Evolutionary conservation across 352 stramenopile species (phyloP), one percentile per base, ranked within the genome.

Genomic region (Pythium brachiatum): DNA sequence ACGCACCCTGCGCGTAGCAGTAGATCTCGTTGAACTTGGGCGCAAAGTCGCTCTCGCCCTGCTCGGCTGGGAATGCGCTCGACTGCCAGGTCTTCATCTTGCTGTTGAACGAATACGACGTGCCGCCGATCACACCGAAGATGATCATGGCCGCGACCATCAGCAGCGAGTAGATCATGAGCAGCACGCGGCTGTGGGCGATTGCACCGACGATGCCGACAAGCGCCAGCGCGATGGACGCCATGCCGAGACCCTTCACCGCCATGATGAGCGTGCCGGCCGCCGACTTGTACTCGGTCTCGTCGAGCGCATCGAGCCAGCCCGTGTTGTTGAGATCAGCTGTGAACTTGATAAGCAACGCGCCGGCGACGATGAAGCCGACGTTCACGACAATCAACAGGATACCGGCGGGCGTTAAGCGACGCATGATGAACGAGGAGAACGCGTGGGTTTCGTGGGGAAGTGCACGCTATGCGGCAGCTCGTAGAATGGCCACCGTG

Each of bases 1-100:
- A 92, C 44, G 86, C 86, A 25, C 83, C 84, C 46, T 94, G 83
- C 0, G 83, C 82, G 60, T 90, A 95, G 72, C 86, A 95, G 64
- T 95, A 95, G 50, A 84, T 72, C 53, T 93, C 68, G 52, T 92
- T 92, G 43, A 95, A 93, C 15, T 79, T 86, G 41, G 66, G 62
- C 1, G 78, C 81, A 60, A 95, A 68, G n/a, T 77, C 72, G 27
- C 62, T 75, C 69, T 95, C 86, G 16, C 73, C 62, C 1, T 74
- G 56, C 0, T 74, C 70, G 8, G 75, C 83, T 2, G 84, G 86
- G 69, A 87, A 95, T 34, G 60, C 44, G 1, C 58, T 60, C 13
- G 66, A 46, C n/a, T 86, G 62, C 81, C 83, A 95, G 36, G 75
- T 66, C 27, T 56, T 78, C 55, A 89, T 75, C 63, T 89, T 92